Percentiles rank a stretch among this genome's conserved stretches.
These are phyloP conservation scores for Cryptococcus floricola DNA, from an alignment of 1,284 basidiomycete genomes.

Conservation along the genomic window DNA sequence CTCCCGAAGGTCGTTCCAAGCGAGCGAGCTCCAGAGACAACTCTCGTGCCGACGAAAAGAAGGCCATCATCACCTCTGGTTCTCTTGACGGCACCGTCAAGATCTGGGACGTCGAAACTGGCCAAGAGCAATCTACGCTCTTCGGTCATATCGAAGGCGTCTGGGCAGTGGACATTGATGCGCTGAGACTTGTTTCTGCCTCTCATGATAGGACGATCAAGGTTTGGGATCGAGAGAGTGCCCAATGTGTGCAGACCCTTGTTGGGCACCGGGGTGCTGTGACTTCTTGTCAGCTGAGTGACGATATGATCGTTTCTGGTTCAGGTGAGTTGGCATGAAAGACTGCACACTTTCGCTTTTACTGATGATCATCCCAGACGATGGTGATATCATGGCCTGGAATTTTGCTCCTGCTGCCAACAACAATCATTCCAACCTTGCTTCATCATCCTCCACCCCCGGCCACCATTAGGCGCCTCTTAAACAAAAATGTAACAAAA, in stretches of 20 bases:
- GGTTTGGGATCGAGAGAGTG: conserved; percentile 91
- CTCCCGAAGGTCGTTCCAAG: conserved; percentile 3
- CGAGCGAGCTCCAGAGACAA: conserved; percentile 6
- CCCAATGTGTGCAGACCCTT: conserved; percentile 80
- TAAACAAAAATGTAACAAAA: background rate
- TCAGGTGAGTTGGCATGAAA: conserved; percentile 65
- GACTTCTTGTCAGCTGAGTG: conserved; percentile 82
- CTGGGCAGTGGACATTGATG: conserved; percentile 91
- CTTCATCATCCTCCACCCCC: background rate
- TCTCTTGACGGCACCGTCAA: conserved; percentile 95
- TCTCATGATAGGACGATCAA: conserved; percentile 62
- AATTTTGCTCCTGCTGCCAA: conserved; percentile 56
- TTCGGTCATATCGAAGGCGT: conserved; percentile 94
- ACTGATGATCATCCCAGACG: conserved; percentile 24
- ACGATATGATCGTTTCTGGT: conserved; percentile 93
- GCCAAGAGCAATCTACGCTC: conserved; percentile 72
- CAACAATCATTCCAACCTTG: background rate
- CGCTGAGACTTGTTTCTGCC: conserved; percentile 83
- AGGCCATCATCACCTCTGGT: conserved; percentile 78
- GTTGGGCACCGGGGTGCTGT: conserved; percentile 94
- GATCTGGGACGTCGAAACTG: conserved; percentile 90
- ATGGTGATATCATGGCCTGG: conserved; percentile 59
- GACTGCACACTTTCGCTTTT: conserved; percentile 9
- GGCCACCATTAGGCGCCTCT: background rate
- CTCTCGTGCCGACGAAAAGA: conserved; percentile 37